Base-by-base conservation (phyloP, 73 alveolate species). In the Diophrys sp. region DNA sequence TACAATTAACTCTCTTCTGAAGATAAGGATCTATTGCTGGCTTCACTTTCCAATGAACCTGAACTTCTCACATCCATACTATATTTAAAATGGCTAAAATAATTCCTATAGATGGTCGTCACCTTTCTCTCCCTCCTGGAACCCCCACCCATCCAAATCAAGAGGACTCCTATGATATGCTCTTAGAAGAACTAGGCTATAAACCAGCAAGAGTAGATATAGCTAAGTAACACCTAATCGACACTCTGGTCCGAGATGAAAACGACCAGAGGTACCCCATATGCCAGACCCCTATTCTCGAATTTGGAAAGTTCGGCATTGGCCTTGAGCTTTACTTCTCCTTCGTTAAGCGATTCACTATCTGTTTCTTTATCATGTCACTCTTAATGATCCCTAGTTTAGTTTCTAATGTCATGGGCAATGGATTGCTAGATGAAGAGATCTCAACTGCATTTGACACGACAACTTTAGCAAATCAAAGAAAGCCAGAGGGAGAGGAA, bases 321-420 rank as follows among this genome's bases (percentile, higher is more conserved):
- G 85, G 85, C 1, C 28, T 77, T 0, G 62, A 77, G 1, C 85
- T 77, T 24, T 77, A 77, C 53, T 66, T 77, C 31, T 26, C 23
- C 26, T 77, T 28, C 31, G 54, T 77, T 0, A 57, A 77, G 55
- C 14, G 23, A 14, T 54, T 77, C 70, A 33, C 70, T 8, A 5
- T 57, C 30, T n/a, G 44, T 27, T 84, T 84, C 71, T 27, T 31
- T 2, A 56, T 84, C 23, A 77, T 84, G 76, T 55, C 84, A 54
- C 32, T 67, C 14, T 44, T 84, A 23, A 26, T 66, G 31, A 68
- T 84, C 28, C 83, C 83, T 23, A 73, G 83, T 14, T 62, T 84
- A 24, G 30, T 26, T 44, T 75, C 76, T 1, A 84, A 84, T 70
- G 14, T 27, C 32, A 32, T 33, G 2, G 88, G 87, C 0, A 57